Percentiles rank a stretch among this genome's conserved stretches.
Conservation (phyloP, 1,284 basidiomycete species). For the Singerocomus inundabilis region DNA sequence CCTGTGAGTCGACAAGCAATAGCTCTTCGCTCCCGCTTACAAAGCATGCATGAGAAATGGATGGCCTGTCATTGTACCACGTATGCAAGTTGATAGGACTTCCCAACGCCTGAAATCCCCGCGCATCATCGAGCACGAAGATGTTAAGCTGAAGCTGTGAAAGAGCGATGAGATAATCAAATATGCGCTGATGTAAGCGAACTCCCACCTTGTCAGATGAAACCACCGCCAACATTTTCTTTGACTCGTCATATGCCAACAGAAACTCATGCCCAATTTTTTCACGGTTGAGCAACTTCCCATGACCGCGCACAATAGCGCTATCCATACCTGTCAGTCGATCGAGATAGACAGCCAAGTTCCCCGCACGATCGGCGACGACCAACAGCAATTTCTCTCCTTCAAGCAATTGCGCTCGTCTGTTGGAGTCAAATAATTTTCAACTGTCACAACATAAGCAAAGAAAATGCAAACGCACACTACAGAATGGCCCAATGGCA, state of each 20-base stretch:
- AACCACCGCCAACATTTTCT: conserved; percentile 45
- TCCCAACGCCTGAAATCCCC: conserved; percentile 37
- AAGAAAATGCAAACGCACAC: conserved; percentile 31
- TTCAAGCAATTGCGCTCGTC: conserved; percentile 39
- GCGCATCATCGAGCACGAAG: conserved; percentile 44
- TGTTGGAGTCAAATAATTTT: conserved; percentile 15
- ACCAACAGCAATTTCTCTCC: conserved; percentile 43
- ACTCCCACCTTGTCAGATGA: conserved; percentile 39
- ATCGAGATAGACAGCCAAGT: conserved; percentile 43
- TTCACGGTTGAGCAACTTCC: conserved; percentile 40
- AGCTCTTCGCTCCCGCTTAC: conserved; percentile 49
- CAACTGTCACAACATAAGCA: background rate
- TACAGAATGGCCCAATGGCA: conserved; percentile 36
- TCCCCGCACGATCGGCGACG: conserved; percentile 34
- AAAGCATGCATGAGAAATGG: conserved; percentile 35
- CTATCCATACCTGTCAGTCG: conserved; percentile 29
- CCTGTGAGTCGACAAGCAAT: conserved; percentile 43
- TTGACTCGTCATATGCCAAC: conserved; percentile 50
- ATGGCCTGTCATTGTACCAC: conserved; percentile 41
- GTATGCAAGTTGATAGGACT: conserved; percentile 38
- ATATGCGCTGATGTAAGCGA: background rate
- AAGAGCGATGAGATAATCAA: background rate
- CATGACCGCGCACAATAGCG: conserved; percentile 28
- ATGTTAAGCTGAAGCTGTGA: conserved; percentile 40
- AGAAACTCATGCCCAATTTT: conserved; percentile 45